Percentiles rank a stretch among this genome's conserved stretches.
Conservation (phyloP, 371 early-diverging fungal genomes). For the Amoeboaphelidium protococcarum region DNA sequence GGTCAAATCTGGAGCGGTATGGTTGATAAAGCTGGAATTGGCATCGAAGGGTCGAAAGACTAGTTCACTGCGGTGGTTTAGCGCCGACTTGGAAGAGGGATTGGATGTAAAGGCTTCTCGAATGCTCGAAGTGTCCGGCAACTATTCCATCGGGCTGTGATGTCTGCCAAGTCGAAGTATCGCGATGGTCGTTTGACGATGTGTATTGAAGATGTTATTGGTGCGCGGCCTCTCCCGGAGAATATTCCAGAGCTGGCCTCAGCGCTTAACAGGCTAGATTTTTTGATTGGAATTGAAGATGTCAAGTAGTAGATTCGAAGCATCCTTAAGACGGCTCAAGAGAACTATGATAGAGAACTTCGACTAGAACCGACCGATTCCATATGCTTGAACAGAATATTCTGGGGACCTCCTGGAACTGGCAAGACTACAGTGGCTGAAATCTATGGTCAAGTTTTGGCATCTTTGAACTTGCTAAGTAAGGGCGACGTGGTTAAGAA, state of each 20-base stretch:
- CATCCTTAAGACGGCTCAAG: slow-evolving; percentile 6
- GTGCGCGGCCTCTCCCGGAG: slow-evolving; percentile 7
- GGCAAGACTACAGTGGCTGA: slow-evolving; percentile 10
- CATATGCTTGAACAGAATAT: slow-evolving; percentile 7
- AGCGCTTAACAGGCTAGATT: slow-evolving; percentile 5
- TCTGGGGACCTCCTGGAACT: slow-evolving; percentile 4
- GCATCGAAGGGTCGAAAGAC: slow-evolving; percentile 3
- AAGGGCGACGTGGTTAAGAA: slow-evolving; percentile 8
- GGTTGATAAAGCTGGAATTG: slow-evolving; percentile 6
- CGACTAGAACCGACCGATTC: slow-evolving; percentile 3
- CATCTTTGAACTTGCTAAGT: slow-evolving; percentile 8
- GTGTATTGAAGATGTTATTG: slow-evolving; percentile 6
- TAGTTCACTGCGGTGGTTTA: slow-evolving; percentile 4
- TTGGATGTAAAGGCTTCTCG: slow-evolving; percentile 10
- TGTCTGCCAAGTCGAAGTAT: slow-evolving; percentile 4
- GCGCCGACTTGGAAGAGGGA: slow-evolving; percentile 3
- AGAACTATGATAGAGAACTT: slow-evolving; percentile 11
- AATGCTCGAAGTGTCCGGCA: slow-evolving; percentile 11
- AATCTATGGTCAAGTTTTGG: slow-evolving; percentile 7
- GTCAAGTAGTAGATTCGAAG: slow-evolving; percentile 7
- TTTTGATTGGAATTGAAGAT: slow-evolving; percentile 7
- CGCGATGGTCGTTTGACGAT: slow-evolving; percentile 3
- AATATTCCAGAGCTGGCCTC: slow-evolving; percentile 6
- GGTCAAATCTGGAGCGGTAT: slow-evolving; percentile 5
- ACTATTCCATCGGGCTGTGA: slow-evolving; percentile 5